phyloP scores from a whole-genome alignment of 2,329 filamentous ascomycete species.

The Colletotrichum siamense region DNA sequence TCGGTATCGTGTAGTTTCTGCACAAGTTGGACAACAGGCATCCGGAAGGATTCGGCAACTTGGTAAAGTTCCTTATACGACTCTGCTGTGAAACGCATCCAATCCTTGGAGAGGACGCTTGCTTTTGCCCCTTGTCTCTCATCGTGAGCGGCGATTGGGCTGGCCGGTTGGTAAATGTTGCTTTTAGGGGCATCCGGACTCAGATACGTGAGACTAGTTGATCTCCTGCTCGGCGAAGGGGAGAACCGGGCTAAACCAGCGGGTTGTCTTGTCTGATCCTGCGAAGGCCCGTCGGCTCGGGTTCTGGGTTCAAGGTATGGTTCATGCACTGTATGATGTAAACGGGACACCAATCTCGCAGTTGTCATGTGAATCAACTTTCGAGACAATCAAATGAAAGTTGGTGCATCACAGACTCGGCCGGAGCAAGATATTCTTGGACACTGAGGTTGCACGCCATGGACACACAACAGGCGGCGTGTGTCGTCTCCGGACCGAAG shows the following conservation, averaged over 20 bases:
- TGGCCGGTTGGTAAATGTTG: background rate
- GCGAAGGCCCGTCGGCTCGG: background rate
- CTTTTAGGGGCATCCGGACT: background rate
- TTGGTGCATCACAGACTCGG: background rate
- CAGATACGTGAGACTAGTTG: background rate
- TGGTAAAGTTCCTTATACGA: background rate
- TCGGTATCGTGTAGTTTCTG: slow-evolving; percentile 10
- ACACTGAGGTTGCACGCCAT: background rate
- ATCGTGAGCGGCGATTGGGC: background rate
- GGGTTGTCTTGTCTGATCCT: background rate
- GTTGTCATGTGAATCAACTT: background rate
- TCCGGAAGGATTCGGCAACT: background rate
- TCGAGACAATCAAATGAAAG: background rate
- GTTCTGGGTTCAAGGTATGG: background rate
- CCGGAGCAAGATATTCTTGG: slow-evolving; percentile 11
- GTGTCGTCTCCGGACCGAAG: background rate
- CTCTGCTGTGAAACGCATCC: slow-evolving; percentile 5
- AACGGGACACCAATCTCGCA: background rate
- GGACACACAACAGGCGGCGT: background rate
- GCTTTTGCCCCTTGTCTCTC: background rate
- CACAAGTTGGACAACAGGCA: background rate
- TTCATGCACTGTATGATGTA: background rate
- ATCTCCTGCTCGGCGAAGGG: background rate
- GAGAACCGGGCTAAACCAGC: background rate
- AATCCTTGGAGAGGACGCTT: background rate